Conservation (phyloP, 805 yeast genomes). For the Yamadazyma akitaensis region DNA sequence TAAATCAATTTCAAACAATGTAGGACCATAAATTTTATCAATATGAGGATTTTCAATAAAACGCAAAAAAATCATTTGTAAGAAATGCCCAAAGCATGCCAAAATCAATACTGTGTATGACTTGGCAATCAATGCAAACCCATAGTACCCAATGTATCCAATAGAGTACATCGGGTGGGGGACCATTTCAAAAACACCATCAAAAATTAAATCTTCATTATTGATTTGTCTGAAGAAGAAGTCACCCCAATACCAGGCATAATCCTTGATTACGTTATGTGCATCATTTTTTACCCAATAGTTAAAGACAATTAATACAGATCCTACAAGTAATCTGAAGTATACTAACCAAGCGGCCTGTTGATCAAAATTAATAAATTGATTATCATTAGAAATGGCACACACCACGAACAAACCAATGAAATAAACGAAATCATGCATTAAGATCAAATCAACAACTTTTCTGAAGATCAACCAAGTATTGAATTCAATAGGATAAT, state of each 20-base stretch:
- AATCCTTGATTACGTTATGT: slow-evolving; percentile 82
- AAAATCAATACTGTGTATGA: slow-evolving; percentile 67
- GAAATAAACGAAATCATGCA: slow-evolving; percentile 81
- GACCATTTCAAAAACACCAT: slow-evolving; percentile 84
- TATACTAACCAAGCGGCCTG: slow-evolving; percentile 45
- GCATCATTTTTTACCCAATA: slow-evolving; percentile 86
- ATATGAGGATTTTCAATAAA: slow-evolving; percentile 84
- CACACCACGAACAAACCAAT: slow-evolving; percentile 58
- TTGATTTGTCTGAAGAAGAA: slow-evolving; percentile 72
- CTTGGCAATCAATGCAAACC: slow-evolving; percentile 72
- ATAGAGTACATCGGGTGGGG: slow-evolving; percentile 94
- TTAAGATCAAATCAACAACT: slow-evolving; percentile 73
- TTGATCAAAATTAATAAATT: slow-evolving; percentile 26
- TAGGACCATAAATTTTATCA: slow-evolving; percentile 68
- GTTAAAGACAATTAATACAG: slow-evolving; percentile 62
- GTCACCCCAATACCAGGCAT: slow-evolving; percentile 96
- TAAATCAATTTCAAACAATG: slow-evolving; percentile 35
- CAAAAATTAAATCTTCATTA: slow-evolving; percentile 69
- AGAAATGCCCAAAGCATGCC: slow-evolving; percentile 70
- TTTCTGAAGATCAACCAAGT: slow-evolving; percentile 80
- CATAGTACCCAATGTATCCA: slow-evolving; percentile 85
- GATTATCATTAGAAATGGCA: slow-evolving; percentile 36
- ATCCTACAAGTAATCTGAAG: slow-evolving; percentile 58
- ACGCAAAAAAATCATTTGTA: slow-evolving; percentile 72
- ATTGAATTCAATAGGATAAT: slow-evolving; percentile 68